Evolutionary conservation across 495 filamentous ascomycete species (phyloP).

Genomic region (Astrothelium macrocarpum): DNA sequence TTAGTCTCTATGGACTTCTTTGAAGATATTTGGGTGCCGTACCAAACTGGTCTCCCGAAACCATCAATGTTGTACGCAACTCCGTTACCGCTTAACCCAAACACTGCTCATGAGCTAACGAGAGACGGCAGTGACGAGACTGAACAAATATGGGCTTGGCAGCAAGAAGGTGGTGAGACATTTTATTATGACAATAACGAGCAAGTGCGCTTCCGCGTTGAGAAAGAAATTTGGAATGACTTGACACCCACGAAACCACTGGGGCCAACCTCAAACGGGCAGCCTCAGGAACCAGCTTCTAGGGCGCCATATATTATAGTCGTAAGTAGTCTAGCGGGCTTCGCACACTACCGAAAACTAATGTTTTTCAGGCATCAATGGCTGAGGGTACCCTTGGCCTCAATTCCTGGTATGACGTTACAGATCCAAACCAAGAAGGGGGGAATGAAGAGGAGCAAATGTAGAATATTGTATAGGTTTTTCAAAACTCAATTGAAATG

Average conservation of each 20-base stretch:
- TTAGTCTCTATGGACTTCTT: slow-evolving; percentile 81
- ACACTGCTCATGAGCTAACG: slow-evolving; percentile 10
- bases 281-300: slow-evolving; percentile 36
- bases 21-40: slow-evolving; percentile 73
- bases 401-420: background rate
- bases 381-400: background rate
- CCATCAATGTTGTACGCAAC: slow-evolving; percentile 60
- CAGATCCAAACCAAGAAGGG: background rate
- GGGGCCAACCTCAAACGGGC: slow-evolving; percentile 31
- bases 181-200: slow-evolving; percentile 78
- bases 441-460: background rate
- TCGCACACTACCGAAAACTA: background rate
- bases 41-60: slow-evolving; percentile 53
- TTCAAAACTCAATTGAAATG: background rate
- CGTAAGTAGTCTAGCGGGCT: slow-evolving; percentile 32
- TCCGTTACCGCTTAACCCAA: background rate
- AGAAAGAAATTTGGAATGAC: slow-evolving; percentile 80
- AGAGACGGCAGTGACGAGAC: slow-evolving; percentile 44
- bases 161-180: slow-evolving; percentile 50
- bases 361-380: slow-evolving; percentile 21
- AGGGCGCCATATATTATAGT: slow-evolving; percentile 59
- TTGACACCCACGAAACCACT: slow-evolving; percentile 63
- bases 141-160: slow-evolving; percentile 76
- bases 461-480: background rate
- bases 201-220: slow-evolving; percentile 71